These are phyloP conservation scores for Cryptococcus neoformans DNA, from an alignment of 1,284 basidiomycete genomes.

Conservation along the genomic window DNA sequence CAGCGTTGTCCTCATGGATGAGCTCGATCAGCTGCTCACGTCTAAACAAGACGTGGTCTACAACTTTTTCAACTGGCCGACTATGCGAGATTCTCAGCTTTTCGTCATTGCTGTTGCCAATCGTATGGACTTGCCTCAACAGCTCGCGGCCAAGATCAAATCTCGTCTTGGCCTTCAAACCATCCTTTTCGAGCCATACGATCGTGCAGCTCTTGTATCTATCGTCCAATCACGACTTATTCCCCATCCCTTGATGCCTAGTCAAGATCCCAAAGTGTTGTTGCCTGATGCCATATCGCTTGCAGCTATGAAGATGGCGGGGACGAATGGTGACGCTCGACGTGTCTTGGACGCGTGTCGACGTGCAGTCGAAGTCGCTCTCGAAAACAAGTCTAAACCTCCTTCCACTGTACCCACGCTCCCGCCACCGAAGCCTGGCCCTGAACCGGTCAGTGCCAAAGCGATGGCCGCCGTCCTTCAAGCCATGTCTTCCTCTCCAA, in stretches of 20 bases:
- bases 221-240: conserved; percentile 80
- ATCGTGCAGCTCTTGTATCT: conserved; percentile 70
- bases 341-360: conserved; percentile 91
- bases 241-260: conserved; percentile 53
- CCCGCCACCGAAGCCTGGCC: conserved; percentile 7
- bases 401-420: not conserved
- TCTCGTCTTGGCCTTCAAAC: conserved; percentile 93
- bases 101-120: conserved; percentile 98
- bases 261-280: conserved; percentile 62
- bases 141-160: conserved; percentile 87
- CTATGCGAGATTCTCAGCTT: conserved; percentile 75
- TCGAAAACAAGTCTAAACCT: conserved; percentile 16
- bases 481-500: conserved; percentile 88
- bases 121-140: conserved; percentile 96
- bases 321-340: conserved; percentile 91
- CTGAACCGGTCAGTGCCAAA: conserved; percentile 60
- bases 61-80: conserved; percentile 99
- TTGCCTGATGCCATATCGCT: conserved; percentile 75
- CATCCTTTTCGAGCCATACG: conserved; percentile 94
- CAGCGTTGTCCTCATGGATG: conserved; percentile 96
- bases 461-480: conserved; percentile 81
- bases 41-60: conserved; percentile 97
- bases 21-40: conserved; percentile 94
- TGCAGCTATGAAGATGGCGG: conserved; percentile 86
- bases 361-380: conserved; percentile 77